Conservation (phyloP, 2,329 filamentous ascomycete species). For the Aspergillus sp. region DNA sequence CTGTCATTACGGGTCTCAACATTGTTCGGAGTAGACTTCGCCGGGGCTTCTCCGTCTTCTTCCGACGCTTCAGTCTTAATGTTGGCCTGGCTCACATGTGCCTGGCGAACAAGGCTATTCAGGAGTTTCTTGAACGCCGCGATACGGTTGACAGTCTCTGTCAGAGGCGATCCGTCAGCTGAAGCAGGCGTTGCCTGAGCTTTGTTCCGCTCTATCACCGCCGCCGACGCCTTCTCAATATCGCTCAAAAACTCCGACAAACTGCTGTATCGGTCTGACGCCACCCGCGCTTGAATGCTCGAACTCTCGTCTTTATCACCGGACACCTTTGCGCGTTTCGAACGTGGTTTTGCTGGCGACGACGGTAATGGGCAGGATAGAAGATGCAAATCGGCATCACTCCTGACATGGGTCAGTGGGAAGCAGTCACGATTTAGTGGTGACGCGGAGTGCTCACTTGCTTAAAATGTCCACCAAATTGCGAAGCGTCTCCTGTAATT, state of each 20-base stretch:
- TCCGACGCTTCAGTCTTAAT: constrained; percentile 38
- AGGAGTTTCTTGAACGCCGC: constrained; percentile 64
- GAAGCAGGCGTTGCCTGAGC: constrained; percentile 29
- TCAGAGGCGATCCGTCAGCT: constrained; percentile 30
- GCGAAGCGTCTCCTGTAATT: constrained; percentile 38
- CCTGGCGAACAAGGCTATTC: constrained; percentile 63
- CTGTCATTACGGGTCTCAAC: constrained; percentile 52
- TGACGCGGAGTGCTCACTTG: constrained; percentile 25
- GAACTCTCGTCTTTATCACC: constrained; percentile 35
- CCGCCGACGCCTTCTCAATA: constrained; percentile 42
- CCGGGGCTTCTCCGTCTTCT: constrained; percentile 38
- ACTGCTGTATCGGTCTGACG: constrained; percentile 40
- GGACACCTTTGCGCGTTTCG: constrained; percentile 46
- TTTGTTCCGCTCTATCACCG: constrained; percentile 41
- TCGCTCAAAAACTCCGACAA: constrained; percentile 46
- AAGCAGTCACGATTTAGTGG: not conserved
- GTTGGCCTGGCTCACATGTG: constrained; percentile 51
- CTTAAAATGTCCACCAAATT: constrained; percentile 37
- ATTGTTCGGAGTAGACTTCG: constrained; percentile 36
- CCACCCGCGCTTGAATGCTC: constrained; percentile 43
- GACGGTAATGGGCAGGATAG: constrained; percentile 42
- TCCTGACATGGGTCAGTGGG: constrained; percentile 35
- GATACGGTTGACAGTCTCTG: constrained; percentile 48
- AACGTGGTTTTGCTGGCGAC: constrained; percentile 41
- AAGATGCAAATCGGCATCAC: constrained; percentile 47